These are phyloP conservation scores for Chrysoporthe cubensis DNA, from an alignment of 2,329 filamentous ascomycete genomes.

Conservation along the genomic window DNA sequence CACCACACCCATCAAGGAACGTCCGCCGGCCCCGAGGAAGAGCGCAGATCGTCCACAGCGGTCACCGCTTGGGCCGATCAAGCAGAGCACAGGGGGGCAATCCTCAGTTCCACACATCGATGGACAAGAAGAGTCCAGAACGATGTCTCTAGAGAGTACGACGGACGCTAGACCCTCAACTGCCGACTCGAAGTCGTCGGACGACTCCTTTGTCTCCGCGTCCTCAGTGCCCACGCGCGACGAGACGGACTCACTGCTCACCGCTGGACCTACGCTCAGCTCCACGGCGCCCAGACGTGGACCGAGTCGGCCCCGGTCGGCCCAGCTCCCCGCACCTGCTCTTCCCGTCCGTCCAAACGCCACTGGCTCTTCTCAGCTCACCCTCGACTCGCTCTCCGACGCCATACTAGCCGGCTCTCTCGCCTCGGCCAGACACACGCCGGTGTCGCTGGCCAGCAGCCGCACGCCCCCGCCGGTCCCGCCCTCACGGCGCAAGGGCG, in stretches of 20 bases:
- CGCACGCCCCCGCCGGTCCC: conserved; percentile 44
- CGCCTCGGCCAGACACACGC: conserved; percentile 62
- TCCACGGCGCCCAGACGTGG: conserved; percentile 30
- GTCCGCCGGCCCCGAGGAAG: conserved; percentile 18
- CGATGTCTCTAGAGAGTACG: neutral
- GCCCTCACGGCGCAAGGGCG: conserved; percentile 38
- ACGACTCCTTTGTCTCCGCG: conserved; percentile 51
- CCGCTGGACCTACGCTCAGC: conserved; percentile 10
- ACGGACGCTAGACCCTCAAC: conserved; percentile 28
- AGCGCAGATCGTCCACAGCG: conserved; percentile 2
- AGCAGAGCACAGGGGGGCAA: conserved; percentile 8
- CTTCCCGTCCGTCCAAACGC: conserved; percentile 25
- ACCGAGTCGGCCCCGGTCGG: conserved; percentile 26
- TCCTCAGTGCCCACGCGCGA: conserved; percentile 33
- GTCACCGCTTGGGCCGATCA: neutral
- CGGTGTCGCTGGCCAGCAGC: conserved; percentile 32
- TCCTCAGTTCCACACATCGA: conserved; percentile 10
- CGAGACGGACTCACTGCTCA: conserved; percentile 18
- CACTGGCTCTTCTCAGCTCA: conserved; percentile 39
- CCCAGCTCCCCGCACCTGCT: conserved; percentile 20
- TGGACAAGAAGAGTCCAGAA: conserved; percentile 23
- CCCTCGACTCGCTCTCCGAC: conserved; percentile 68
- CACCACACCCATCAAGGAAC: conserved; percentile 1
- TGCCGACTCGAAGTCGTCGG: conserved; percentile 43
- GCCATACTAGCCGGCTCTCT: conserved; percentile 78